Evolutionary conservation across 192 early-diverging fungal genomes (phyloP), one percentile per base, ranked within the genome.

Genomic region (Mortierella claussenii): DNA sequence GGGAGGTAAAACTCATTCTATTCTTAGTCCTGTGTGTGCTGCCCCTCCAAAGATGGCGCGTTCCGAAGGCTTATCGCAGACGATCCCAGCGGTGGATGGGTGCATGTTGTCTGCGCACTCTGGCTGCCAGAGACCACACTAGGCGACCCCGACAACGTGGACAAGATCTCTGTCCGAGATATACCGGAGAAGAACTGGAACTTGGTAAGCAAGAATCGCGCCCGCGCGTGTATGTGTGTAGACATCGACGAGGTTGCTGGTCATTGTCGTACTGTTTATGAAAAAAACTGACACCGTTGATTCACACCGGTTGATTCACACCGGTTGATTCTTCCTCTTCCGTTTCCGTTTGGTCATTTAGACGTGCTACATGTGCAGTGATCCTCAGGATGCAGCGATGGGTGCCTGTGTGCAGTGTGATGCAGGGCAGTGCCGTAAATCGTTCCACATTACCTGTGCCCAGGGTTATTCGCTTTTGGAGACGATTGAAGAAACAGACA

Each of bases 361-460:
- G 83, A 63, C 48, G 17, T 85, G 83, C 34, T 81, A 74, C 47
- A 48, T 85, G 44, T 85, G 83, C 51, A 53, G 27, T 10, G 76
- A 82, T 46, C 63, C 70, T n/a, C 36, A 53, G 33, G 79, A 73
- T 42, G 67, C 68, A 23, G 60, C 67, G 28, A 28, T 74, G 52
- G 83, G 83, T 30, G 83, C 83, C 0, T 78, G 75, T 34, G 75
- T 85, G 23, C 79, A 80, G 26, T 85, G 83, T 37, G 83, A 85
- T 66, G 83, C 83, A 4, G 79, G 79, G 6, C 75, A 68, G 11
- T 85, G 83, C 55, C 71, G 80, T 37, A 82, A 82, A 51, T 79
- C 73, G 40, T 68, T 85, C 26, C 83, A 85, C 50, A 74, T 82
- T 26, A 81, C 83, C 3, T 85, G 83, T 21, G 83, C 83, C 1